Percentiles rank a stretch among this genome's conserved stretches.
These are phyloP conservation scores for Cystofilobasidium ferigula DNA, from an alignment of 768 basidiomycete genomes.

Conservation along the genomic window DNA sequence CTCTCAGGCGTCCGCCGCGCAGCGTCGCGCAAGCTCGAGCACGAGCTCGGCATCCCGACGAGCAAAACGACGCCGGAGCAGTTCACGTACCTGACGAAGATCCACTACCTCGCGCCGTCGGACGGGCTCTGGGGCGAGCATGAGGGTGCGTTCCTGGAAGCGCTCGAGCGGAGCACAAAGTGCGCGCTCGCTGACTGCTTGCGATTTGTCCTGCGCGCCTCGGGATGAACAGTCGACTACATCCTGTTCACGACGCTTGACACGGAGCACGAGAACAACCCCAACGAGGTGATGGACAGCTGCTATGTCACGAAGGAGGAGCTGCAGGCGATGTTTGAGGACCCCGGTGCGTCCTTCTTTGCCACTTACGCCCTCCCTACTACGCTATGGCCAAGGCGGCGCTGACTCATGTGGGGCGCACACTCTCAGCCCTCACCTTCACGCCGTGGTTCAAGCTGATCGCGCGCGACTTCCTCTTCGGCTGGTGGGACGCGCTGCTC, in stretches of 20 bases:
- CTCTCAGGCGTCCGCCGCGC: constrained; percentile 65
- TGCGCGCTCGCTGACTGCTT: background rate
- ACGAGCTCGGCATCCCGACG: constrained; percentile 85
- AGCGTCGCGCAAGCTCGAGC: constrained; percentile 89
- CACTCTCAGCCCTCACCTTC: constrained; percentile 66
- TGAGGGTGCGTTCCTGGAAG: constrained; percentile 53
- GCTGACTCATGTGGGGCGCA: too few relatives aligned
- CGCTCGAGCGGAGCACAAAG: too few relatives aligned
- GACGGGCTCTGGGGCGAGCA: constrained; percentile 82
- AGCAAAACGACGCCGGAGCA: constrained; percentile 65
- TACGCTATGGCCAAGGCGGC: background rate
- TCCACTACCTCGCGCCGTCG: constrained; percentile 85
- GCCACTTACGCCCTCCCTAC: background rate
- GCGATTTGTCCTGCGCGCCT: background rate
- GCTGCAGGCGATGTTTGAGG: constrained; percentile 79
- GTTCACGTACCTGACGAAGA: constrained; percentile 89
- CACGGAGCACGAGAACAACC: constrained; percentile 68
- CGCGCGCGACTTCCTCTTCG: constrained; percentile 88
- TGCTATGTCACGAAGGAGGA: constrained; percentile 87
- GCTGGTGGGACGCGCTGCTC: constrained; percentile 93
- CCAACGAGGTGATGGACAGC: constrained; percentile 80
- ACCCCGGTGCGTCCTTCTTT: constrained; percentile 36
- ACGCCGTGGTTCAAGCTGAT: constrained; percentile 99
- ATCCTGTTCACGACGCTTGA: constrained; percentile 88
- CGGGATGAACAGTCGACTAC: constrained; percentile 90